These are phyloP conservation scores for Candida stauntonica DNA, from an alignment of 805 yeast species.

Conservation along the genomic window DNA sequence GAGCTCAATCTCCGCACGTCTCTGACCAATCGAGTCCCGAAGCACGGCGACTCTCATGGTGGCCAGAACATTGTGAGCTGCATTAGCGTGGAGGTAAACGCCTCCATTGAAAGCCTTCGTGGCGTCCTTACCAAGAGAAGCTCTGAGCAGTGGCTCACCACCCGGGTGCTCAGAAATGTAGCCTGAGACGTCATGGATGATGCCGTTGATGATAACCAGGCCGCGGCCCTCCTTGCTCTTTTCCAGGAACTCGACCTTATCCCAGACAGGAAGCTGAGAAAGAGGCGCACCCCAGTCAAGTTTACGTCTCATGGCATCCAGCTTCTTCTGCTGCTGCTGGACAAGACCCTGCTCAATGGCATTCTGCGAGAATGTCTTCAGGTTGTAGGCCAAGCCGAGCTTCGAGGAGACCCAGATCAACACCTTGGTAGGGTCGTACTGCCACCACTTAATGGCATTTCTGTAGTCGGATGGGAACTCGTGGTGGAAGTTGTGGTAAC, in stretches of 20 bases:
- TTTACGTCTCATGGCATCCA: slow-evolving; percentile 55
- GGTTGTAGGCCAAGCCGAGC: slow-evolving; percentile 61
- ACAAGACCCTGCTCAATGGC: slow-evolving; percentile 79
- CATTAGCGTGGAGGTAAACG: slow-evolving; percentile 80
- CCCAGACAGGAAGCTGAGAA: slow-evolving; percentile 69
- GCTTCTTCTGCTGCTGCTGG: slow-evolving; percentile 80
- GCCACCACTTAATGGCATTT: slow-evolving; percentile 84
- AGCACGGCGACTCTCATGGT: slow-evolving; percentile 80
- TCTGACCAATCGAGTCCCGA: slow-evolving; percentile 51
- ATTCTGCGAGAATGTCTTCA: slow-evolving; percentile 72
- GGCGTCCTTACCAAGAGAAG: slow-evolving; percentile 78
- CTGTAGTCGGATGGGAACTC: slow-evolving; percentile 88
- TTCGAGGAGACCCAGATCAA: slow-evolving; percentile 55
- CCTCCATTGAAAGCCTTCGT: slow-evolving; percentile 83
- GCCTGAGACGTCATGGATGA: slow-evolving; percentile 68
- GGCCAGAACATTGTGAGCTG: slow-evolving; percentile 79
- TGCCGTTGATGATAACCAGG: slow-evolving; percentile 68
- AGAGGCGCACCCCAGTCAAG: slow-evolving; percentile 76
- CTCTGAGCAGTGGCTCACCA: slow-evolving; percentile 67
- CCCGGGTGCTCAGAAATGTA: slow-evolving; percentile 81
- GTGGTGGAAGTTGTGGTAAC: slow-evolving; percentile 87
- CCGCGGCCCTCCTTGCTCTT: slow-evolving; percentile 44
- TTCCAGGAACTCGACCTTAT: slow-evolving; percentile 50
- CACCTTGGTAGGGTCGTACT: slow-evolving; percentile 78
- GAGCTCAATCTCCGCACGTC: slow-evolving; percentile 20